Percentiles rank a stretch among this genome's conserved stretches.
Evolutionary conservation across 2,329 filamentous ascomycete genomes (phyloP).

Genomic region (Hypoxylon sp.): DNA sequence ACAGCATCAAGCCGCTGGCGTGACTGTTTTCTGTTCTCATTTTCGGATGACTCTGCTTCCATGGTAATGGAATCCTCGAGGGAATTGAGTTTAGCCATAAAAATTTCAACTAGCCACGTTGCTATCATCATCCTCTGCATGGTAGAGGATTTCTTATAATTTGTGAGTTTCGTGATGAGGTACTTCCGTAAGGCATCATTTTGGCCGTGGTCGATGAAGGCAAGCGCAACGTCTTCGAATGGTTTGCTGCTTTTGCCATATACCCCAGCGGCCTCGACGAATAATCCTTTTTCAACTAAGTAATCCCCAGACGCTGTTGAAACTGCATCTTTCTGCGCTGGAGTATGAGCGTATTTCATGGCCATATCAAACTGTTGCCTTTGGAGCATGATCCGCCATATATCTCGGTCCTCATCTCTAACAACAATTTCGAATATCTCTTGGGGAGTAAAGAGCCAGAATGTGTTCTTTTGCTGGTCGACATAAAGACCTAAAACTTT

Average conservation of each 20-base stretch:
- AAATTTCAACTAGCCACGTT: slow-evolving; percentile 94
- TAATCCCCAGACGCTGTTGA: slow-evolving; percentile 93
- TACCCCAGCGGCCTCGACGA: slow-evolving; percentile 86
- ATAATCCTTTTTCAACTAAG: slow-evolving; percentile 85
- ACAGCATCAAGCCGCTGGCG: slow-evolving; percentile 79
- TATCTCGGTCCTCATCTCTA: slow-evolving; percentile 89
- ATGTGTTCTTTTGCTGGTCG: slow-evolving; percentile 95
- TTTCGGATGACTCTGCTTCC: slow-evolving; percentile 83
- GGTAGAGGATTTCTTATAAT: slow-evolving; percentile 83
- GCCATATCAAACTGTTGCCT: slow-evolving; percentile 91
- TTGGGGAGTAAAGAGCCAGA: slow-evolving; percentile 92
- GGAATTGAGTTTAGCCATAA: slow-evolving; percentile 96
- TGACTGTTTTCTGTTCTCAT: slow-evolving; percentile 78
- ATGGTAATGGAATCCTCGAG: slow-evolving; percentile 95
- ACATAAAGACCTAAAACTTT: slow-evolving; percentile 86
- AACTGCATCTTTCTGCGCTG: slow-evolving; percentile 88
- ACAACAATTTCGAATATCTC: slow-evolving; percentile 96
- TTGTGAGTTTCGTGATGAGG: slow-evolving; percentile 84
- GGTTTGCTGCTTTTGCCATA: slow-evolving; percentile 97
- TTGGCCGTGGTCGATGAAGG: slow-evolving; percentile 90
- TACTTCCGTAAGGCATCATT: slow-evolving; percentile 94
- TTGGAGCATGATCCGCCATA: slow-evolving; percentile 94
- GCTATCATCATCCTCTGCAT: slow-evolving; percentile 98
- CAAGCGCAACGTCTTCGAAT: slow-evolving; percentile 94
- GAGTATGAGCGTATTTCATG: slow-evolving; percentile 84